Conservation (phyloP, 371 early-diverging fungal genomes). For the Blakeslea trispora region DNA sequence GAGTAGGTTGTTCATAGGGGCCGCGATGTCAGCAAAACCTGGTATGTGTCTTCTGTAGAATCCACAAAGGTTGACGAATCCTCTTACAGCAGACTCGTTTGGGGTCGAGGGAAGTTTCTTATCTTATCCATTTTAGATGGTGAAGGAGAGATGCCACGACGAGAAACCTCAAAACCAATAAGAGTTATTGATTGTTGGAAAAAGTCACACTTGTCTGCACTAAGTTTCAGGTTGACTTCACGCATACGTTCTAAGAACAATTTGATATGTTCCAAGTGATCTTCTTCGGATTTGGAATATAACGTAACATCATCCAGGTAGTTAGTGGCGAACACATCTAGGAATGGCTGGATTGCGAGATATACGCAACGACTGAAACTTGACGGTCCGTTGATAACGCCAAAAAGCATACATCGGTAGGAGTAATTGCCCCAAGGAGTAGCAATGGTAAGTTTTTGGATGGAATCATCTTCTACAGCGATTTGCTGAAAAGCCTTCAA, state of each 20-base stretch:
- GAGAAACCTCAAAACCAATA: slow-evolving; percentile 40
- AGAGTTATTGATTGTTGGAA: slow-evolving; percentile 18
- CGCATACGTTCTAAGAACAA: neutral
- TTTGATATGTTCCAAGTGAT: slow-evolving; percentile 12
- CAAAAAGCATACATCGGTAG: slow-evolving; percentile 1
- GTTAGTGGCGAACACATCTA: neutral
- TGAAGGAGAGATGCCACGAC: slow-evolving; percentile 26
- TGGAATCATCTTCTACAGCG: neutral
- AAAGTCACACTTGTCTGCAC: slow-evolving; percentile 5
- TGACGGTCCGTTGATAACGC: neutral
- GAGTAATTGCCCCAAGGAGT: slow-evolving; percentile 6
- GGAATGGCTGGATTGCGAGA: slow-evolving; percentile 1
- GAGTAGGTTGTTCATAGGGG: neutral
- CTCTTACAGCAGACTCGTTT: slow-evolving; percentile 6
- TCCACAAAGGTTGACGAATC: slow-evolving; percentile 4
- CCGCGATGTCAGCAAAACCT: neutral
- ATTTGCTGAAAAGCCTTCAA: slow-evolving; percentile 8
- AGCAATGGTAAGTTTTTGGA: neutral
- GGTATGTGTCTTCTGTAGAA: slow-evolving; percentile 4
- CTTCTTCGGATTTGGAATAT: neutral
- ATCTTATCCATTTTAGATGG: slow-evolving; percentile 33
- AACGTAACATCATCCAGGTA: slow-evolving; percentile 4
- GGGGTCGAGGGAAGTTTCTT: slow-evolving; percentile 34
- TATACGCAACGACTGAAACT: slow-evolving; percentile 1
- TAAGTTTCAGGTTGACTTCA: slow-evolving; percentile 4